A percentile compares a stretch with the other conserved stretches of the same genome.
phyloP scores from a whole-genome alignment of 164 flowering plant genomes.

The Vitis cinerea region DNA sequence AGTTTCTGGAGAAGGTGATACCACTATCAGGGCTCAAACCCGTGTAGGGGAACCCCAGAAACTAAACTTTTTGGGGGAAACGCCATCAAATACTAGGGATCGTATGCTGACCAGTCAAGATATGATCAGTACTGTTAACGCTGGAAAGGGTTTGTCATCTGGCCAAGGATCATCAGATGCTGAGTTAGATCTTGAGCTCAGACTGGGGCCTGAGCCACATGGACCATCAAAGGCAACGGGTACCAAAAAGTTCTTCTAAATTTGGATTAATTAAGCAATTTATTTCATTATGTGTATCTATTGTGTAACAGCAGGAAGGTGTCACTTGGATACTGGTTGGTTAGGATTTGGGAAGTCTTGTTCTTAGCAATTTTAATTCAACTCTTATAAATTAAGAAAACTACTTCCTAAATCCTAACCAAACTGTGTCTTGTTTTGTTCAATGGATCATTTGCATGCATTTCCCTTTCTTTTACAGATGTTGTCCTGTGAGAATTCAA shows the following conservation, averaged over 20 bases:
- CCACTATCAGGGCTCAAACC: background rate
- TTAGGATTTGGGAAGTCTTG: too few species aligned
- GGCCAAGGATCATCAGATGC: background rate
- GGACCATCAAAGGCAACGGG: slow-evolving; percentile 10
- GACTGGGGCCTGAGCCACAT: slow-evolving; percentile 31
- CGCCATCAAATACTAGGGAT: background rate
- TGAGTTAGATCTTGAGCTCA: slow-evolving; percentile 37
- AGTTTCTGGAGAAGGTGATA: slow-evolving; percentile 1
- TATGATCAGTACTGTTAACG: background rate
- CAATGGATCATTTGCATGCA: too few species aligned
- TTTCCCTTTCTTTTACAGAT: too few species aligned
- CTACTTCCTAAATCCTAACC: too few species aligned
- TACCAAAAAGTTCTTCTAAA: slow-evolving; percentile 24
- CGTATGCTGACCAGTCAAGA: background rate
- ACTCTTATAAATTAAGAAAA: too few species aligned
- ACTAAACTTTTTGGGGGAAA: slow-evolving; percentile 16
- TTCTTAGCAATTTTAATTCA: too few species aligned
- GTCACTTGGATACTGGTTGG: too few species aligned
- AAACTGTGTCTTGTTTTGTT: too few species aligned
- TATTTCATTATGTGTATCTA: background rate
- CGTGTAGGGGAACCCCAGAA: background rate
- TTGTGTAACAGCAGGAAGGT: too few species aligned
- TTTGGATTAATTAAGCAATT: background rate
- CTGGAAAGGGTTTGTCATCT: slow-evolving; percentile 1
- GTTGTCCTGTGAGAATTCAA: too few species aligned